These are phyloP conservation scores for Diversispora eburnea DNA, from an alignment of 192 early-diverging fungal genomes.

Conservation along the genomic window DNA sequence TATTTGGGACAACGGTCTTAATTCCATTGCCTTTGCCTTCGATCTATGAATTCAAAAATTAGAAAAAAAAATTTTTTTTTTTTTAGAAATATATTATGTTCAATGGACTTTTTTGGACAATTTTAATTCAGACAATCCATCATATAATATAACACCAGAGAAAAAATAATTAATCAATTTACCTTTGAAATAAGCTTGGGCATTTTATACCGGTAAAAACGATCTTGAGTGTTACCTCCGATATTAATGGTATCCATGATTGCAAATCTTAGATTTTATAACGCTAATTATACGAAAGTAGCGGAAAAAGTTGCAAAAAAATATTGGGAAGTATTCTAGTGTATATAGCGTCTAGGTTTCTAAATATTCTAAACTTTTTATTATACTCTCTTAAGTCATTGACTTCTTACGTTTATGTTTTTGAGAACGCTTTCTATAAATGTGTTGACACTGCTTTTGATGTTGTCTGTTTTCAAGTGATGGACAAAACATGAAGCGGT, in stretches of 20 bases:
- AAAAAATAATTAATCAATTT: constrained; percentile 19
- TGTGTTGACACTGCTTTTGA: constrained; percentile 8
- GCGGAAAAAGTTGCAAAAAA: not conserved
- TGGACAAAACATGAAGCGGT: constrained; percentile 28
- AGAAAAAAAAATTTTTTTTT: not conserved
- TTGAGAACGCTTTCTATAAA: constrained; percentile 15
- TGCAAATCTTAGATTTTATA: constrained; percentile 12
- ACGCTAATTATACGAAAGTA: not conserved
- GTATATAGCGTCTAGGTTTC: not conserved
- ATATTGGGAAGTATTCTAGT: not conserved
- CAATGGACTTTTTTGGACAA: not conserved
- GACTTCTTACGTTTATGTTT: constrained; percentile 23
- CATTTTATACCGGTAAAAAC: constrained; percentile 99
- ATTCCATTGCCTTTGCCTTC: constrained; percentile 99
- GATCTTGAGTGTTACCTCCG: constrained; percentile 83
- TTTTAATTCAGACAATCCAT: not conserved
- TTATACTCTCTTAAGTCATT: not conserved
- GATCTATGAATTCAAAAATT: constrained; percentile 48
- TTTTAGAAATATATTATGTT: not conserved
- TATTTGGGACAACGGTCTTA: constrained; percentile 98
- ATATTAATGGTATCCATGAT: constrained; percentile 83
- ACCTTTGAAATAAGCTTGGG: constrained; percentile 77
- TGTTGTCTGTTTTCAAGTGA: constrained; percentile 12
- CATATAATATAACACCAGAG: too few species aligned
- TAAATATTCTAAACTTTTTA: not conserved